A percentile compares a stretch with the other conserved stretches of the same genome.
Conservation (phyloP, 2,329 filamentous ascomycete species). For the Xylaria sp. region DNA sequence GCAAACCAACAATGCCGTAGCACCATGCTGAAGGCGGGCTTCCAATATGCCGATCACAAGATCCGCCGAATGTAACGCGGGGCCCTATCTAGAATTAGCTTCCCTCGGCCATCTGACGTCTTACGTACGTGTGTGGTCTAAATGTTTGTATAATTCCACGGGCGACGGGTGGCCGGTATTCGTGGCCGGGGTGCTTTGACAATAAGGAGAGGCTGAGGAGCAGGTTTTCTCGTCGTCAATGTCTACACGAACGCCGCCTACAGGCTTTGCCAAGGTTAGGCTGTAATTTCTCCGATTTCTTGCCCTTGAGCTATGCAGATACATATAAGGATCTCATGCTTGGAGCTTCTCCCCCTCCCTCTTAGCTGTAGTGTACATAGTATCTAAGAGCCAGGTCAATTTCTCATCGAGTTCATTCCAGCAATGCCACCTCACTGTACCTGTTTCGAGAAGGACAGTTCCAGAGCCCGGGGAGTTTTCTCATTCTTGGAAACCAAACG, state of each 20-base stretch:
- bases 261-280: background rate
- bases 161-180: background rate
- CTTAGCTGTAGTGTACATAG: background rate
- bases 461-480: background rate
- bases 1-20: background rate
- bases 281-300: constrained; percentile 1
- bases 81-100: constrained; percentile 16
- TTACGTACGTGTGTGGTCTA: background rate
- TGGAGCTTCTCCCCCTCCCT: background rate
- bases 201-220: background rate
- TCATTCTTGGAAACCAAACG: background rate
- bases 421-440: background rate
- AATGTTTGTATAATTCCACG: background rate
- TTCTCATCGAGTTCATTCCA: background rate
- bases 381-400: background rate
- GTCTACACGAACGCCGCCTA: background rate
- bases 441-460: background rate
- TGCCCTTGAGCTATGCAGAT: background rate
- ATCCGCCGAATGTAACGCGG: constrained; percentile 19
- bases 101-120: background rate
- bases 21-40: constrained; percentile 23
- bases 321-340: too few relatives aligned
- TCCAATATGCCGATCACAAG: constrained; percentile 27
- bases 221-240: background rate
- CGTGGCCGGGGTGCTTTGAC: background rate